Evolutionary conservation across 2,329 filamentous ascomycete species (phyloP), one percentile per base, ranked within the genome.

Genomic region (Aspergillus versicolor): DNA sequence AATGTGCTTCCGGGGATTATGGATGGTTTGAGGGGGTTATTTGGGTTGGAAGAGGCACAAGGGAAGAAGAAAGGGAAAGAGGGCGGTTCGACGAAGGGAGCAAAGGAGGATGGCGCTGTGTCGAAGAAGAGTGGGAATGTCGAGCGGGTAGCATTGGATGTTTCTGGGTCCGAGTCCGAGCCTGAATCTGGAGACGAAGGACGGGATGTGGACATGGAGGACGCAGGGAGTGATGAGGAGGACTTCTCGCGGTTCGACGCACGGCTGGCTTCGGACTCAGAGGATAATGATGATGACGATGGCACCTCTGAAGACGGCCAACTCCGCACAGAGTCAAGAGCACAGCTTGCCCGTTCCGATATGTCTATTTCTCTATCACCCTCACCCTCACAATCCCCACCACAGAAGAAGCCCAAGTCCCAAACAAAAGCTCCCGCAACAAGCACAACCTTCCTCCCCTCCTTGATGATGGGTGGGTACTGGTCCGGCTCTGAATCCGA

Each of bases 401-500:
- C 59, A 2, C 17, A 54, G 1, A 63, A 63, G 34, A 64, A 64
- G 38, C 19, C 47, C 11, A 64, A 64, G 13, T 42, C 53, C 57
- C 58, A 66, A 63, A 24, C 61, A 11, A 70, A 69, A 61, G 27
- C 58, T 15, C 64, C 63, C 8, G 65, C 65, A 40, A 63, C 56
- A 37, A 65, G 70, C 54, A 85, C 84, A 0, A 80, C 81, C 3
- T 87, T 87, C 71, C 72, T 88, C 15, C 85, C 85, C 0, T 84
- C 84, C 2, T 77, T 88, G 11, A 83, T 79, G 54, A 81, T 84
- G 70, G 83, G 80, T 15, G 83, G 83, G 40, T 88, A 88, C 71
- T 81, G 82, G 69, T 86, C 84, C n/a, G 85, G 84, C 42, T 84
- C 82, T 5, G 84, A 85, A 59, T 81, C 80, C 1, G 81, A 79